Conservation (phyloP, 352 stramenopile genomes). For the Pythium scleroteichum region DNA sequence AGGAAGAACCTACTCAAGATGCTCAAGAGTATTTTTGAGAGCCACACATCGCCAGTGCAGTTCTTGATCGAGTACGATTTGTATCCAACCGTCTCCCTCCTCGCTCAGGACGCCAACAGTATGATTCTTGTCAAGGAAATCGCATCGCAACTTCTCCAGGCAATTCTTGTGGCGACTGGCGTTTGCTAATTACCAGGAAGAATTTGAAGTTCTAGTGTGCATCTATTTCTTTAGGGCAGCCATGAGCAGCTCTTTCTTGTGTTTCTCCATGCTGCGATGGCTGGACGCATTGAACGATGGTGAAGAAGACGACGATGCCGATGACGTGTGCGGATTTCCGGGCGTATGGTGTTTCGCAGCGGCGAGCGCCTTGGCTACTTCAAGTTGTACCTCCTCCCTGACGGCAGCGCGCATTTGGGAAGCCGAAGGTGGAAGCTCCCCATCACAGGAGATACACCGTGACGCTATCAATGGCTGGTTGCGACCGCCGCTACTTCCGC, state of each 20-base stretch:
- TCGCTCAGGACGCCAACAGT: conserved; percentile 87
- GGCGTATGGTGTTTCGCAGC: conserved; percentile 25
- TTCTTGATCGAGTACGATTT: conserved; percentile 91
- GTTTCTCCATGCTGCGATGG: conserved; percentile 61
- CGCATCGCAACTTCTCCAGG: conserved; percentile 81
- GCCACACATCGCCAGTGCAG: conserved; percentile 79
- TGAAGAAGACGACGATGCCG: conserved; percentile 3
- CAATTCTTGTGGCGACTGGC: conserved; percentile 71
- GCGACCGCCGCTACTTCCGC: conserved; percentile 4
- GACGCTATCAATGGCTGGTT: conserved; percentile 43
- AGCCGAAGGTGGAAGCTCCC: conserved; percentile 59
- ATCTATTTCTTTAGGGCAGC: conserved; percentile 36
- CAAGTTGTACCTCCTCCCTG: conserved; percentile 59
- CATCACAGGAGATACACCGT: conserved; percentile 71
- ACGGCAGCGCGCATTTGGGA: conserved; percentile 61
- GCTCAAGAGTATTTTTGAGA: conserved; percentile 89
- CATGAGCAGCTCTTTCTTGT: conserved; percentile 68
- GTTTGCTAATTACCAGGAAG: conserved; percentile 41
- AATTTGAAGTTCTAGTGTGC: background rate
- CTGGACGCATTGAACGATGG: conserved; percentile 54
- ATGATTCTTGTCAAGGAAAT: conserved; percentile 91
- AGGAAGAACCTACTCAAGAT: conserved; percentile 92
- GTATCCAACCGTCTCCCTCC: conserved; percentile 68
- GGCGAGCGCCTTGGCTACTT: conserved; percentile 55
- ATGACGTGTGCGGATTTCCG: background rate